A percentile compares a stretch with the other conserved stretches of the same genome.
Conservation (phyloP, 768 basidiomycete genomes). For the Xerocomus potaroensis region DNA sequence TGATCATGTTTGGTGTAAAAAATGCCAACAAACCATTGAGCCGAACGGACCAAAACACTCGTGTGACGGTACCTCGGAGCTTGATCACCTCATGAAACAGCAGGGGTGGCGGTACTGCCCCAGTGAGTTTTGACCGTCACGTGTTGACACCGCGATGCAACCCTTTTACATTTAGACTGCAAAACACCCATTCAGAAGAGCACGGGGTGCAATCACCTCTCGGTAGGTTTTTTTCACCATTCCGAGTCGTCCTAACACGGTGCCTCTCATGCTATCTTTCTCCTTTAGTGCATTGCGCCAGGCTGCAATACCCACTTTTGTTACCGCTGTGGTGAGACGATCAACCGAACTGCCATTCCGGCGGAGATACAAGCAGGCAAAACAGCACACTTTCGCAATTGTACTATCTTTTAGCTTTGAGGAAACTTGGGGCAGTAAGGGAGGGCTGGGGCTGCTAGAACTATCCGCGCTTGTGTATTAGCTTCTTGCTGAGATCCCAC, state of each 20-base stretch:
- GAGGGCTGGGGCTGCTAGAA: too few species aligned
- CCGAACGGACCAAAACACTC: constrained; percentile 42
- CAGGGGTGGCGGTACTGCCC: constrained; percentile 64
- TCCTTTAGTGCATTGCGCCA: constrained; percentile 46
- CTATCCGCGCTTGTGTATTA: too few species aligned
- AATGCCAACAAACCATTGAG: constrained; percentile 43
- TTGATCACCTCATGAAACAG: constrained; percentile 46
- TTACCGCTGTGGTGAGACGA: constrained; percentile 44
- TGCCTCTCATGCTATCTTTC: too few species aligned
- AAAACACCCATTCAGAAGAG: constrained; percentile 48
- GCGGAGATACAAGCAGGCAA: constrained; percentile 31
- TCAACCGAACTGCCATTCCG: constrained; percentile 37
- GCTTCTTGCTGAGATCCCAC: too few species aligned
- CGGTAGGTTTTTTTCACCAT: constrained; percentile 33
- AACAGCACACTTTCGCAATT: constrained; percentile 32
- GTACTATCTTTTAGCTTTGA: constrained; percentile 26
- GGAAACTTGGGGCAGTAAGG: too few species aligned
- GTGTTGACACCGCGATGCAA: not conserved
- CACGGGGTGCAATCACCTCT: constrained; percentile 57
- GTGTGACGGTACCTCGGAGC: constrained; percentile 54
- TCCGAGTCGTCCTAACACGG: too few species aligned
- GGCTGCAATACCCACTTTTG: constrained; percentile 59
- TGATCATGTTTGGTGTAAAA: constrained; percentile 55
- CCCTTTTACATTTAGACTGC: constrained; percentile 31
- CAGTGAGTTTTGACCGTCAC: constrained; percentile 30